Evolutionary conservation across 2,329 filamentous ascomycete genomes (phyloP), one percentile per base, ranked within the genome.

Genomic region (Colletotrichum sp.): DNA sequence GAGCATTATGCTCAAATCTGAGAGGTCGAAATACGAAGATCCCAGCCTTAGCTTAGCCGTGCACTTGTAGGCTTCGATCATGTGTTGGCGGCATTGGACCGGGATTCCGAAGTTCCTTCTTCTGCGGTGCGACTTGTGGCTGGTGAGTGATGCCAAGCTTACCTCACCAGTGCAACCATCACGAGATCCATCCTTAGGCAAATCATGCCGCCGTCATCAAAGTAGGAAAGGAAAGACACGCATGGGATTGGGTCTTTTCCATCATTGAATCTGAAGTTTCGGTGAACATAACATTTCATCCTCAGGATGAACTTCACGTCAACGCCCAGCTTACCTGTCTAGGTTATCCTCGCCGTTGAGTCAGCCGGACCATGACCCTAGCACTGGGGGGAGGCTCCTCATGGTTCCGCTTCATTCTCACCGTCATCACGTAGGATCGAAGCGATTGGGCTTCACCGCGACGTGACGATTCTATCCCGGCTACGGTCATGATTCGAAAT

Each of bases 11-110:
- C 71, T 68, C 34, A n/a, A 69, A 66, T 12, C 32, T 61, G 65
- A 75, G 69, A 75, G 74, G 74, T 21, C 71, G 10, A 68, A 13
- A 43, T 73, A 75, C 74, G 74, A 74, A 52, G 16, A 12, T 32
- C 26, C 32, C 73, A 68, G 57, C 57, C 69, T 75, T 65, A 64
- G 72, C 69, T 26, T 67, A 21, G 36, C 69, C 12, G 9, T 32
- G 24, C 21, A 24, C 52, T 68, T 24, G 8, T 24, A 43, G 26
- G 18, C 57, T 30, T 32, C 52, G 13, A 26, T 16, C 38, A 30
- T 67, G 18, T 57, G 18, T 57, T 43, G 57, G 63, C 30, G 32
- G 70, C 64, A 16, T 24, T 16, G 6, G 34, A 38, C 43, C 34
- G 21, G 21, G 57, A 72, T 63, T 15, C 32, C 24, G 43, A 65